Evolutionary conservation across 768 basidiomycete genomes (phyloP).

Genomic region (Candolleomyces eurysporus): DNA sequence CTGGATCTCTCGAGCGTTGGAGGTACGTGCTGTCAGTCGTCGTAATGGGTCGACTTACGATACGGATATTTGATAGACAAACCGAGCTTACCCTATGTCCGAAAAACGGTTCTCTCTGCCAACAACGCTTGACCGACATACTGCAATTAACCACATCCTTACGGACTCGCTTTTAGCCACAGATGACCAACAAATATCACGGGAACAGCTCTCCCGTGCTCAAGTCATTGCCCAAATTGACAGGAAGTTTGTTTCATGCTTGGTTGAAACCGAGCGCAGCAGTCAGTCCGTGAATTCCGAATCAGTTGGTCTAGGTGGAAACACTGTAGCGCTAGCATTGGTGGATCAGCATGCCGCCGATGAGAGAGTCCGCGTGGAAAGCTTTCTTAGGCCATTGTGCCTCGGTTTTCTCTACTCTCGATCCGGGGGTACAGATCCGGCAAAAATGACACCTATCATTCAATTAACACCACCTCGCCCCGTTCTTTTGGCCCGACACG

Average conservation of each 20-base stretch:
- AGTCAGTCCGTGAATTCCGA: neutral
- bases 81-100: constrained; percentile 49
- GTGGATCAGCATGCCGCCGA: constrained; percentile 99
- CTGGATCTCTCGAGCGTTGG: constrained; percentile 65
- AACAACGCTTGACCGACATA: neutral
- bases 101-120: constrained; percentile 23
- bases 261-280: constrained; percentile 26
- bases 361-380: constrained; percentile 90
- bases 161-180: no score
- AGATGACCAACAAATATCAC: neutral
- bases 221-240: constrained; percentile 83
- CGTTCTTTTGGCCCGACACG: constrained; percentile 64
- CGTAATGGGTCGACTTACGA: neutral
- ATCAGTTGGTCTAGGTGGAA: neutral
- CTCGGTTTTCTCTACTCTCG: constrained; percentile 55
- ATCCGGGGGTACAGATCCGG: constrained; percentile 22
- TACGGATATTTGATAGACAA: constrained; percentile 38
- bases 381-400: constrained; percentile 74
- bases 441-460: constrained; percentile 34
- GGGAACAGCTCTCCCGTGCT: constrained; percentile 54
- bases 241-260: constrained; percentile 84
- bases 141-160: no score
- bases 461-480: constrained; percentile 53
- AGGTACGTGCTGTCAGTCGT: constrained; percentile 36
- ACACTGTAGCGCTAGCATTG: constrained; percentile 51